Evolutionary conservation across 306 rosid species (phyloP).

Genomic region (Aeschynomene evenia): DNA sequence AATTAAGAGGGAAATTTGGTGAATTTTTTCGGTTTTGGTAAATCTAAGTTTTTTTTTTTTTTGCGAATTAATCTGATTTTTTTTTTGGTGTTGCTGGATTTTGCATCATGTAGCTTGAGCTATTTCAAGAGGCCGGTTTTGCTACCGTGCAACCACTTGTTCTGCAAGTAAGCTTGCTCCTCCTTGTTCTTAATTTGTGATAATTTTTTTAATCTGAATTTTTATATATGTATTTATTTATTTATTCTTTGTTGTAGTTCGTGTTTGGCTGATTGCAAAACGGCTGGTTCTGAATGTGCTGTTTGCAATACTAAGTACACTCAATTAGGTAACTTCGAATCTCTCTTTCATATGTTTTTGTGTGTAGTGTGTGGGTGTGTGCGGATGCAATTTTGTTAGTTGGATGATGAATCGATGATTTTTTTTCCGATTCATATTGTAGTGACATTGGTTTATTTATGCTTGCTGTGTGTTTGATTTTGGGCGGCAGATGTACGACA

Average conservation of each 20-base stretch:
- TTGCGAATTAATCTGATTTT: neutral
- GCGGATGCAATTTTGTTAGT: neutral
- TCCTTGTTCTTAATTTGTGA: neutral
- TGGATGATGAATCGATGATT: neutral
- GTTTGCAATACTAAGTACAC: constrained; percentile 52
- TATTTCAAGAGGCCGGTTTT: constrained; percentile 60
- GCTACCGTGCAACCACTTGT: constrained; percentile 82
- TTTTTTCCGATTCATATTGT: too few species aligned
- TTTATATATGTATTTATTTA: neutral
- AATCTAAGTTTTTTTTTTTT: neutral
- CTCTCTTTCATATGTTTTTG: neutral
- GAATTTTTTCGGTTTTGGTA: neutral
- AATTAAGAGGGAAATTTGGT: neutral
- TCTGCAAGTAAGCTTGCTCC: constrained; percentile 73
- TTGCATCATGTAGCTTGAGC: constrained; percentile 57
- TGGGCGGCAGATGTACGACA: constrained; percentile 57
- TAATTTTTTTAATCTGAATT: neutral
- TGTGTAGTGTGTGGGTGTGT: too few species aligned
- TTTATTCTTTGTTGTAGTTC: constrained; percentile 36
- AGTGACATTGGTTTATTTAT: neutral
- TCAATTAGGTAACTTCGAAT: constrained; percentile 38
- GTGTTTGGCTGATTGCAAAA: constrained; percentile 45
- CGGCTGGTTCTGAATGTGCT: constrained; percentile 50
- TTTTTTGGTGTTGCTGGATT: neutral
- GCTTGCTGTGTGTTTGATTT: neutral